phyloP scores from a whole-genome alignment of 1,284 basidiomycete species.

The Tilletia horrida region DNA sequence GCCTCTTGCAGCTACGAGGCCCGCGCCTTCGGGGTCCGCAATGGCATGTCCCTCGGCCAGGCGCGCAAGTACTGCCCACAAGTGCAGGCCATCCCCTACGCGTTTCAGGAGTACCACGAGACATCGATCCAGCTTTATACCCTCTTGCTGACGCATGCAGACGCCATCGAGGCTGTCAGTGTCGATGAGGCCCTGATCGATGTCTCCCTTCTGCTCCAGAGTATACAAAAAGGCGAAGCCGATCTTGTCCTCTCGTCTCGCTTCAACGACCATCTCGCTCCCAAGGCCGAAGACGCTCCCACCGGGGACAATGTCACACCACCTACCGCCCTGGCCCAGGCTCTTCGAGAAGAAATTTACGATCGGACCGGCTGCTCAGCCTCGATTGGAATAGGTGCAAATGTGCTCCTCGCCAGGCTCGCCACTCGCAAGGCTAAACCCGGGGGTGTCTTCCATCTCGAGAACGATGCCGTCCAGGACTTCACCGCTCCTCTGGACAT shows the following conservation, averaged over 20 bases:
- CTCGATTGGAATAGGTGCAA: conserved; percentile 79
- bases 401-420: conserved; percentile 84
- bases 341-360: conserved; percentile 72
- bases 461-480: conserved; percentile 59
- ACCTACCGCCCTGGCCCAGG: conserved; percentile 65
- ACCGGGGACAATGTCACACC: neutral
- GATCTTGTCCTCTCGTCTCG: neutral
- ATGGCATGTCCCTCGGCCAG: conserved; percentile 78
- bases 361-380: conserved; percentile 76
- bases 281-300: neutral
- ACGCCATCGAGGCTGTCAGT: conserved; percentile 89
- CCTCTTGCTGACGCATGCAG: conserved; percentile 79
- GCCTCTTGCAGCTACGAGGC: conserved; percentile 94
- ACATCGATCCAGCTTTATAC: conserved; percentile 83
- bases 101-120: conserved; percentile 64
- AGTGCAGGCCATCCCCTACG: conserved; percentile 80
- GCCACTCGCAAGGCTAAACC: conserved; percentile 90
- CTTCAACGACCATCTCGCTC: neutral
- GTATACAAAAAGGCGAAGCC: neutral
- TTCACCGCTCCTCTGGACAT: conserved; percentile 76
- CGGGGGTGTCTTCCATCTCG: conserved; percentile 74
- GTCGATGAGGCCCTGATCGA: conserved; percentile 94
- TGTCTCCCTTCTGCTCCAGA: conserved; percentile 66
- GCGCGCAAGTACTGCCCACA: conserved; percentile 41
- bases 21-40: conserved; percentile 77